Evolutionary conservation across 805 yeast species (phyloP), one percentile per base, ranked within the genome.

Genomic region (Saturnispora hagleri): DNA sequence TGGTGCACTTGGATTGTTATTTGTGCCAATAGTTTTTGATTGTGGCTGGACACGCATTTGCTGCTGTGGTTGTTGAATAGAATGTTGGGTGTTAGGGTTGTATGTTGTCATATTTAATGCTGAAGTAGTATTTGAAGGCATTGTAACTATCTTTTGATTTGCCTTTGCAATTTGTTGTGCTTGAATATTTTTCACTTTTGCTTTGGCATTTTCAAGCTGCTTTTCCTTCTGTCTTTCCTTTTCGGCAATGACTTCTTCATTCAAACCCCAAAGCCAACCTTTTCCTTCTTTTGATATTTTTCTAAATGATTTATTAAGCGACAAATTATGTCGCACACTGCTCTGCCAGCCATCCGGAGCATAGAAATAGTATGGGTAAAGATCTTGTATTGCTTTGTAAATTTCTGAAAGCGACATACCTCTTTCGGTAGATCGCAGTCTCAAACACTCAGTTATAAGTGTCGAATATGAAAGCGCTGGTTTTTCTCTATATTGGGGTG

Each of bases 261-360:
- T 96, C 40, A 93, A 71, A 3, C 91, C 91, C 95, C 96, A 91
- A 31, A 87, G 70, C 95, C 96, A 90, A 52, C 96, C 96, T 65
- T 86, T 86, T n/a, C 95, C 93, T 59, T 86, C 93, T 54, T 85
- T 84, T 38, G 89, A 81, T 15, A 86, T 83, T 62, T 86, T 86
- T 50, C 80, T 75, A 70, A 91, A 93, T 6, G 91, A 82, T 68
- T 88, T 89, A 68, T 89, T 89, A 58, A 89, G 73, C 22, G 91
- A 84, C 40, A 93, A 73, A 60, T 89, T 90, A 69, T 93, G 99
- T 48, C 95, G 78, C 18, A 93, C 95, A 0, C 95, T 81, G 62
- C 87, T 84, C 69, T 93, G 99, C 99, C 99, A 93, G 3, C 98
- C 98, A 66, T 89, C 96, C 0, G 95, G 91, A 61, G 97, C 90